These are phyloP conservation scores for Musa acuminata DNA, from an alignment of 176 grass and related monocot genomes.

Conservation along the genomic window DNA sequence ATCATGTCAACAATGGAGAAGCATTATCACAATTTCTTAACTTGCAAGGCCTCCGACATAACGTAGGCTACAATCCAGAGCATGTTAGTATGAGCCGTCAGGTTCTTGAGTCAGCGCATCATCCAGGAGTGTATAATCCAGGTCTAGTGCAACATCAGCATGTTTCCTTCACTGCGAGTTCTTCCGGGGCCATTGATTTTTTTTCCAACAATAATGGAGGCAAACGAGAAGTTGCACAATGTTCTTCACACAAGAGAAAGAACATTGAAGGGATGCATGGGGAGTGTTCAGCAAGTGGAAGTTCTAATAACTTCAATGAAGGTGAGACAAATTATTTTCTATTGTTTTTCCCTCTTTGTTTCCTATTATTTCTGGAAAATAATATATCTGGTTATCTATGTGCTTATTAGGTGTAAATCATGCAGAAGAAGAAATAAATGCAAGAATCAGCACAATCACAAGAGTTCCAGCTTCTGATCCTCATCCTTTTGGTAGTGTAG, in stretches of 20 bases:
- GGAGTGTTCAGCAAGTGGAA: slow-evolving; percentile 14
- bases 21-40: neutral
- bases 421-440: slow-evolving; percentile 9
- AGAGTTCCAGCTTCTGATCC: neutral
- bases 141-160: neutral
- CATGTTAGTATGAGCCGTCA: neutral
- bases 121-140: neutral
- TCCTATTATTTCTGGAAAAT: slow-evolving; percentile 1
- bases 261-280: slow-evolving; percentile 7
- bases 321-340: slow-evolving; percentile 5
- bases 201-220: slow-evolving; percentile 7
- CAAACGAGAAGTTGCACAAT: neutral
- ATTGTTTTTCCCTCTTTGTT: neutral
- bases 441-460: neutral
- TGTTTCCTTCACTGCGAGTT: neutral
- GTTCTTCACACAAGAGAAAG: slow-evolving; percentile 20
- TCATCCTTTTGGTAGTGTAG: slow-evolving; percentile 4
- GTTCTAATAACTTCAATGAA: slow-evolving; percentile 1
- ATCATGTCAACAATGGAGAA: slow-evolving; percentile 12
- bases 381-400: slow-evolving; percentile 5
- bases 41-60: neutral
- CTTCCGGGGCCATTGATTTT: slow-evolving; percentile 3
- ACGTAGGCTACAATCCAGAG: neutral
- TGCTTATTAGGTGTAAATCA: neutral
- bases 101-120: slow-evolving; percentile 2